phyloP scores from a whole-genome alignment of 352 stramenopile genomes.

The Phytophthora brassicae region DNA sequence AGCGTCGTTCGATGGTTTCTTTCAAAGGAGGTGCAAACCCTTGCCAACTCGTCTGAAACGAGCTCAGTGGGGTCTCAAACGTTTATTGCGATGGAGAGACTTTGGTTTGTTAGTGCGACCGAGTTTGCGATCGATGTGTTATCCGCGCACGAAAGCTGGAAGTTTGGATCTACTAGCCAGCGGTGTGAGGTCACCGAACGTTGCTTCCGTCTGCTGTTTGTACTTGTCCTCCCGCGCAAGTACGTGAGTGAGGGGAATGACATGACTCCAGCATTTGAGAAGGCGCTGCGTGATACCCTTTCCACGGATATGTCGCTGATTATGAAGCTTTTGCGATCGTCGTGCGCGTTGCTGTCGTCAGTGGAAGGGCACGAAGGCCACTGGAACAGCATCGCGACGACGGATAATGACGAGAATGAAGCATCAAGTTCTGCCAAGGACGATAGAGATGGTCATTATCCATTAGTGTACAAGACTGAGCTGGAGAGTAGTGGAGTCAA shows the following conservation, averaged over 20 bases:
- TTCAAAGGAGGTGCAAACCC: constrained; percentile 40
- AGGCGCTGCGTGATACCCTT: constrained; percentile 48
- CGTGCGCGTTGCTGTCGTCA: constrained; percentile 32
- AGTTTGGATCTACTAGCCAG: constrained; percentile 41
- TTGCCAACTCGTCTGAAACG: constrained; percentile 15
- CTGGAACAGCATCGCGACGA: constrained; percentile 26
- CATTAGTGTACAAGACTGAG: constrained; percentile 41
- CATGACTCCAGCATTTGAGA: constrained; percentile 51
- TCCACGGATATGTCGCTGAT: constrained; percentile 52
- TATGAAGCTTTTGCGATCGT: constrained; percentile 60
- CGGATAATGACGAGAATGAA: constrained; percentile 6
- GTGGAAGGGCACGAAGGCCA: constrained; percentile 15
- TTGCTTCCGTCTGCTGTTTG: constrained; percentile 56
- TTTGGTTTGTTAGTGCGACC: constrained; percentile 55
- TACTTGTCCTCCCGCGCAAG: constrained; percentile 42
- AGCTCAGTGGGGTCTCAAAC: neutral
- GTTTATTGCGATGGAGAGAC: constrained; percentile 33
- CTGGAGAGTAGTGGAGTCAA: constrained; percentile 11
- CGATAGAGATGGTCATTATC: constrained; percentile 2
- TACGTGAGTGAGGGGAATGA: constrained; percentile 39
- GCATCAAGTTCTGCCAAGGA: constrained; percentile 3
- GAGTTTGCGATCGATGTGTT: constrained; percentile 66
- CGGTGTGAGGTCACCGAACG: constrained; percentile 52
- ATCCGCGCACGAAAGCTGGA: constrained; percentile 64
- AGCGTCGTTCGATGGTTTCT: constrained; percentile 63